Evolutionary conservation across 192 early-diverging fungal species (phyloP).

Genomic region (Cetraspora pellucida): DNA sequence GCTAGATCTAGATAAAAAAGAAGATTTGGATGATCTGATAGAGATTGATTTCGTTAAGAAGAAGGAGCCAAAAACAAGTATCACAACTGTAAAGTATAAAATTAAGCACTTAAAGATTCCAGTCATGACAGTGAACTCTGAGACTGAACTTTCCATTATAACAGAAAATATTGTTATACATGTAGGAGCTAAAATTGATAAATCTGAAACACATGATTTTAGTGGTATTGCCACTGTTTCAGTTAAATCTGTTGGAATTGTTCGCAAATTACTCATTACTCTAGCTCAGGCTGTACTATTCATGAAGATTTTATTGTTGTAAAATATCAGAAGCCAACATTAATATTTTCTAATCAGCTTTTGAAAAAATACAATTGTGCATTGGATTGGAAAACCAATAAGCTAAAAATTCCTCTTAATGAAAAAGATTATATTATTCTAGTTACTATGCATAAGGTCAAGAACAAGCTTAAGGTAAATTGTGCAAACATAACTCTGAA

Average conservation of each 20-base stretch:
- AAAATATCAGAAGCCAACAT: not conserved
- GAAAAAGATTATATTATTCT: slow-evolving; percentile 1
- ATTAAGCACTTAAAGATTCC: slow-evolving; percentile 13
- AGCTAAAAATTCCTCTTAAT: not conserved
- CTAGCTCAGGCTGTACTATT: not conserved
- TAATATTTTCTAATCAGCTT: slow-evolving; percentile 15
- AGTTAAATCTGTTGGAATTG: not conserved
- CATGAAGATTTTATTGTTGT: slow-evolving; percentile 2
- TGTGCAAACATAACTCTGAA: not conserved
- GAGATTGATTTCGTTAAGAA: slow-evolving; percentile 17
- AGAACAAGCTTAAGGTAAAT: not conserved
- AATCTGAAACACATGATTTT: not conserved
- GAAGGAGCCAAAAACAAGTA: not conserved
- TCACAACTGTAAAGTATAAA: not conserved
- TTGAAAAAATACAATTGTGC: slow-evolving; percentile 18
- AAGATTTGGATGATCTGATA: not conserved
- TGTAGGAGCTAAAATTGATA: not conserved
- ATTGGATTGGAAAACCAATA: slow-evolving; percentile 1
- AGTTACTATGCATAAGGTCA: slow-evolving; percentile 10
- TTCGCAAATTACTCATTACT: not conserved
- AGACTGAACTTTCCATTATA: not conserved
- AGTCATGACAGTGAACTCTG: not conserved
- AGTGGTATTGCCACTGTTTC: not conserved
- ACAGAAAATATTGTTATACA: slow-evolving; percentile 2
- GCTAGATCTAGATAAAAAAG: not conserved